Conservation (phyloP, 1,284 basidiomycete species). For the Ustilago hordei region DNA sequence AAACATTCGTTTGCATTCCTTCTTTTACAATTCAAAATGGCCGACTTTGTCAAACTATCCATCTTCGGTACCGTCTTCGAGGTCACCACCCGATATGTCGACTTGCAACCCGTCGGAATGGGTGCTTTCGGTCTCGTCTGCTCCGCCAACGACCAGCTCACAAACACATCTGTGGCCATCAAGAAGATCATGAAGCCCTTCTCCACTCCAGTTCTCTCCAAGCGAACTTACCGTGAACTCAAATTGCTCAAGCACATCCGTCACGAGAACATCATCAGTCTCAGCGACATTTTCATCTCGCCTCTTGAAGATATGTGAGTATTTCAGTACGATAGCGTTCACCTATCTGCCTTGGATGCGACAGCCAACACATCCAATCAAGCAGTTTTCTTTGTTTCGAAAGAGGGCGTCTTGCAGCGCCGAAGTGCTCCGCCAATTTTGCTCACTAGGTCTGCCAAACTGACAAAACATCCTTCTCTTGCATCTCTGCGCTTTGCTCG, state of each 20-base stretch:
- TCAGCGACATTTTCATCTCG: slow-evolving; percentile 99
- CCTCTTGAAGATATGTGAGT: slow-evolving; percentile 82
- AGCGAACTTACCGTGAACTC: slow-evolving; percentile 96
- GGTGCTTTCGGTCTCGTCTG: slow-evolving; percentile 75
- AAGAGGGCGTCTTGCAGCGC: no score
- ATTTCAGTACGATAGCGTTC: not conserved
- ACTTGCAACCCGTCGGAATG: slow-evolving; percentile 99
- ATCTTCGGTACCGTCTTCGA: slow-evolving; percentile 97
- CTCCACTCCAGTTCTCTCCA: slow-evolving; percentile 95
- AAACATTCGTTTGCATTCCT: not conserved
- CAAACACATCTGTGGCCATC: slow-evolving; percentile 92
- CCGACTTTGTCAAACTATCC: slow-evolving; percentile 91
- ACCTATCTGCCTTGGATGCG: not conserved
- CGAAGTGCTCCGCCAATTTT: not conserved
- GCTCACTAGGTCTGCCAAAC: not conserved
- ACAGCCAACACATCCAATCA: no score
- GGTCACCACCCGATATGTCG: slow-evolving; percentile 87
- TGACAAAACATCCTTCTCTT: slow-evolving; percentile 1
- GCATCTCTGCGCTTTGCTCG: not conserved
- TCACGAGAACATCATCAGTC: slow-evolving; percentile 99
- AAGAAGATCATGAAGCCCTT: slow-evolving; percentile 99
- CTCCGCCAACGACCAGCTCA: slow-evolving; percentile 97
- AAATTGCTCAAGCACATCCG: slow-evolving; percentile 99
- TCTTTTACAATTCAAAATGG: slow-evolving; percentile 60
- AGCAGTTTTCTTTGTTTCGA: no score